A percentile compares a stretch with the other conserved stretches of the same genome.
phyloP scores from a whole-genome alignment of 2,329 filamentous ascomycete species.

The Aureobasidium leucospermi region DNA sequence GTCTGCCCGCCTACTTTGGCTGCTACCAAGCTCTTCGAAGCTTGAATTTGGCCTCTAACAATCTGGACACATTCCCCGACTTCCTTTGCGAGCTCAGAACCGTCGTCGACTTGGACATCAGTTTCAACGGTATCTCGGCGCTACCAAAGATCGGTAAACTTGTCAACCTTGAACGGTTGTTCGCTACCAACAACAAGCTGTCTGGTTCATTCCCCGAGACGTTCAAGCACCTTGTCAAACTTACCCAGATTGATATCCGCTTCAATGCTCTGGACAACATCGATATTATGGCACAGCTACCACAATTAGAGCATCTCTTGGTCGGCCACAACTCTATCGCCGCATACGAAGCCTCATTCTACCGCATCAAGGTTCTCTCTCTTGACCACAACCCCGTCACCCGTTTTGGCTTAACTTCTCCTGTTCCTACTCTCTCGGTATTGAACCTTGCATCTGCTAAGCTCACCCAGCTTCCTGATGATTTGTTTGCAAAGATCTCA shows the following conservation, averaged over 20 bases:
- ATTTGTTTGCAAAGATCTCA: conserved; percentile 77
- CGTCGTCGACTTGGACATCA: conserved; percentile 87
- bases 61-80: conserved; percentile 72
- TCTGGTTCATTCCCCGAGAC: conserved; percentile 61
- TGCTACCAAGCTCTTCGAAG: conserved; percentile 71
- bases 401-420: conserved; percentile 73
- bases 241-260: conserved; percentile 88
- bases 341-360: conserved; percentile 82
- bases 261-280: conserved; percentile 88
- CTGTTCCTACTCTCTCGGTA: conserved; percentile 73
- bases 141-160: conserved; percentile 76
- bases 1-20: conserved; percentile 74
- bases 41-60: conserved; percentile 90
- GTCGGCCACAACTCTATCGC: conserved; percentile 91
- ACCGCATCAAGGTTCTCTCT: conserved; percentile 73
- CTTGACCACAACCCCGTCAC: conserved; percentile 94
- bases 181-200: conserved; percentile 92
- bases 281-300: conserved; percentile 75
- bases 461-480: conserved; percentile 77
- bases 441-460: conserved; percentile 90
- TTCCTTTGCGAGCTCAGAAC: conserved; percentile 77
- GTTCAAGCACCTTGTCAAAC: conserved; percentile 64
- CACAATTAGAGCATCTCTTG: conserved; percentile 78
- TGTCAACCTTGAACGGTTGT: conserved; percentile 74
- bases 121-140: conserved; percentile 82